phyloP scores from a whole-genome alignment of 257 asterid species.

The Vinca minor region DNA sequence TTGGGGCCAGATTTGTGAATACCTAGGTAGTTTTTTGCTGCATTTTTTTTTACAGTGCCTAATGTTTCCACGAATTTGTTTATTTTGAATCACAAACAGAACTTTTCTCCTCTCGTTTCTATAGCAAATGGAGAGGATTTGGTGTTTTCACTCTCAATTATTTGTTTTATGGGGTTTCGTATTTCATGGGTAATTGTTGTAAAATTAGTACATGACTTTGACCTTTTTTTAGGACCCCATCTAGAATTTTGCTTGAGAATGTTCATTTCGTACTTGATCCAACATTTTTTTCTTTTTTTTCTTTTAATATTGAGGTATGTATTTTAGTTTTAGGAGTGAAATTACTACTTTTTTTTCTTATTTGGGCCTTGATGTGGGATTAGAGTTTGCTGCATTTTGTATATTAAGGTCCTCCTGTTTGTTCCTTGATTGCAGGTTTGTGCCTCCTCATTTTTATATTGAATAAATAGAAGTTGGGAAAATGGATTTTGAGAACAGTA shows the following conservation, averaged over 20 bases:
- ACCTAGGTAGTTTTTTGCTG: background rate
- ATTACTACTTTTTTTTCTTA: background rate
- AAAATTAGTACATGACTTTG: background rate
- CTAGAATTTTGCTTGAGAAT: background rate
- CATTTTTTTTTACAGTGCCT: background rate
- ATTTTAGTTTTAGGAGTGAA: background rate
- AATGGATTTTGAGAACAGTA: constrained; percentile 71
- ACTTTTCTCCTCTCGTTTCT: background rate
- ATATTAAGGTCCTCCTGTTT: background rate
- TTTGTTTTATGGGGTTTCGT: background rate
- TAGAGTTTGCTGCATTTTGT: background rate
- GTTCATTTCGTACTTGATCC: background rate
- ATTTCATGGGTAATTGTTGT: background rate
- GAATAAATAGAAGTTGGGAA: constrained; percentile 21
- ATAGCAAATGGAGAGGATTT: background rate
- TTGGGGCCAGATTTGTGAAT: constrained; percentile 7
- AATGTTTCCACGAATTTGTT: background rate
- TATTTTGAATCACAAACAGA: background rate
- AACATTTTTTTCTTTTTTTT: background rate
- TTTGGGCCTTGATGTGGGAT: background rate
- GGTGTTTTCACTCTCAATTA: background rate
- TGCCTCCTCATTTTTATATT: constrained; percentile 51
- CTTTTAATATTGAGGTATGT: background rate
- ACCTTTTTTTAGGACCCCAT: background rate
- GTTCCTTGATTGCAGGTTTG: constrained; percentile 42